A percentile compares a stretch with the other conserved stretches of the same genome.
Evolutionary conservation across 2,329 filamentous ascomycete genomes (phyloP).

Genomic region (Neoascochyta sp.): DNA sequence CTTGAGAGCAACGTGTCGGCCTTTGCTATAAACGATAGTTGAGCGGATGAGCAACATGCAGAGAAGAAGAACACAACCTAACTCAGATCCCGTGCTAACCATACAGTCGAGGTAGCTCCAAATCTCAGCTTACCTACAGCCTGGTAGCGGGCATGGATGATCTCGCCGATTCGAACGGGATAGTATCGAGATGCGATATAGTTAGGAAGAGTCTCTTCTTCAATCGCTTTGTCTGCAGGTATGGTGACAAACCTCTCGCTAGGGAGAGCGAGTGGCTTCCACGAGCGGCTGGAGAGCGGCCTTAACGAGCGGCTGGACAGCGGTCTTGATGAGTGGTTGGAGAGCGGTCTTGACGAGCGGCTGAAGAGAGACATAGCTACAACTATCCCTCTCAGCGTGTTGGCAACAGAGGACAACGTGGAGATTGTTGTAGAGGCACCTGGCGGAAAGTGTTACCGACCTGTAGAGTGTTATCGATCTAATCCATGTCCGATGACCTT

Average conservation of each 20-base stretch:
- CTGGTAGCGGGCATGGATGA: conserved; percentile 10
- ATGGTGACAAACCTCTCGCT: conserved; percentile 2
- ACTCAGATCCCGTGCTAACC: conserved; percentile 12
- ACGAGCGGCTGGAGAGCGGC: conserved; percentile 4
- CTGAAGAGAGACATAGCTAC: conserved; percentile 3
- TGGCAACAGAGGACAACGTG: too few relatives aligned
- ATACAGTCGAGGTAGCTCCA: conserved; percentile 9
- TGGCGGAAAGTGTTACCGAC: too few relatives aligned
- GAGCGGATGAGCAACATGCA: neutral
- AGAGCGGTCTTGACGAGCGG: conserved; percentile 1
- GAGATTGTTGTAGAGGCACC: too few relatives aligned
- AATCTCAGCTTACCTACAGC: conserved; percentile 12
- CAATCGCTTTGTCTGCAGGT: conserved; percentile 3
- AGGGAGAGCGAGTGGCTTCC: conserved; percentile 5
- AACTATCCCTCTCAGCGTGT: too few relatives aligned
- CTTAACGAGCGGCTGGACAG: too few relatives aligned
- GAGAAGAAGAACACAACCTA: neutral
- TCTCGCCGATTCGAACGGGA: conserved; percentile 12
- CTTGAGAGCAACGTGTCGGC: conserved; percentile 6
- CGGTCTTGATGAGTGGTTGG: too few relatives aligned
- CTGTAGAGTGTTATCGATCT: too few relatives aligned
- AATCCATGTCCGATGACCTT: too few relatives aligned
- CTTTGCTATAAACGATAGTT: conserved; percentile 1
- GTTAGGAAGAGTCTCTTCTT: conserved; percentile 8
- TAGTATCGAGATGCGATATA: conserved; percentile 6